phyloP scores from a whole-genome alignment of 305 asterid species.

The Solanum hybrid region DNA sequence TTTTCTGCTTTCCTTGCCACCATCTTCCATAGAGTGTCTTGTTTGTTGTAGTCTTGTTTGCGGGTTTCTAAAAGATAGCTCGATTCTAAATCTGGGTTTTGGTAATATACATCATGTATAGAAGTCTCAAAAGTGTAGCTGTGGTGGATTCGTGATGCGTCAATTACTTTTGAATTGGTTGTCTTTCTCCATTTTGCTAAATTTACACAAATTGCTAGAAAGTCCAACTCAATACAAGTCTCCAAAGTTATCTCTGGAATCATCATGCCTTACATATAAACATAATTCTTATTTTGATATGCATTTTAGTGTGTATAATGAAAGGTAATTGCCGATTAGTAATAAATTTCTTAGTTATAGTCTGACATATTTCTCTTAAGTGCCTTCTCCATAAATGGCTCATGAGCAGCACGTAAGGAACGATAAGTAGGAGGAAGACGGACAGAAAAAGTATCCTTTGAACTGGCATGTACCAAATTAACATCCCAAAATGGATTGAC shows the following conservation, averaged over 20 bases:
- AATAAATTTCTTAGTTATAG: neutral
- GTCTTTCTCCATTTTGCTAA: neutral
- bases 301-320: neutral
- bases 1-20: neutral
- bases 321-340: neutral
- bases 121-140: neutral
- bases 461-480: neutral
- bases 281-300: neutral
- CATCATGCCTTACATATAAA: neutral
- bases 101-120: neutral
- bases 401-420: neutral
- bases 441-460: neutral
- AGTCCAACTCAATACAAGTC: neutral
- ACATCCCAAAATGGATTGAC: slow-evolving; percentile 1
- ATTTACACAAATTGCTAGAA: neutral
- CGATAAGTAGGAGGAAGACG: slow-evolving; percentile 9
- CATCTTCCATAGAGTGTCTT: neutral
- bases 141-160: neutral
- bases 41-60: neutral
- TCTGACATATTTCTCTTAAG: neutral
- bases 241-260: neutral
- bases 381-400: neutral
- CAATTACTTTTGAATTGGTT: neutral
- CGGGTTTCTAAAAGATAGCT: neutral
- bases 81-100: neutral